Conservation (phyloP, 768 basidiomycete species). For the Collybia nuda region DNA sequence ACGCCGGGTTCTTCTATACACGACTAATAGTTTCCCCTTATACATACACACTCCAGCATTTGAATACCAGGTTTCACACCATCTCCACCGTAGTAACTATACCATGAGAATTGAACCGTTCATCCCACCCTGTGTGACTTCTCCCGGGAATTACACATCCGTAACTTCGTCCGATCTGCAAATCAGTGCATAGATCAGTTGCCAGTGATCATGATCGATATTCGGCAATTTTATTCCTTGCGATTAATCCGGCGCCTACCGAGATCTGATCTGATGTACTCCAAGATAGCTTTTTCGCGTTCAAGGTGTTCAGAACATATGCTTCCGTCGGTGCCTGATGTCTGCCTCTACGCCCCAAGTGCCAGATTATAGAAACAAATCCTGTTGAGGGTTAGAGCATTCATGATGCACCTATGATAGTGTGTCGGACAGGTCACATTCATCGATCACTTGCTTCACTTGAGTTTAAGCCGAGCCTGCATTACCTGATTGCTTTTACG, state of each 20-base stretch:
- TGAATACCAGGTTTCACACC: not conserved
- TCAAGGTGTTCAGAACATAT: slow-evolving; percentile 5
- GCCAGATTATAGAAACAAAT: no score
- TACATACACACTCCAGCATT: not conserved
- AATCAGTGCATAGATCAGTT: slow-evolving; percentile 20
- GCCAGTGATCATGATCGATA: slow-evolving; percentile 35
- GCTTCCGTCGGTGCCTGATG: slow-evolving; percentile 32
- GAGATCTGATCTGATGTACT: slow-evolving; percentile 18
- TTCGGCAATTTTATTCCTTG: slow-evolving; percentile 22
- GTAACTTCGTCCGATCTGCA: slow-evolving; percentile 21
- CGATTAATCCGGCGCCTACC: slow-evolving; percentile 16
- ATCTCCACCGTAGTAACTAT: slow-evolving; percentile 1
- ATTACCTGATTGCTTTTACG: not conserved
- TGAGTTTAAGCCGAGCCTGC: not conserved
- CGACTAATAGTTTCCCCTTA: not conserved
- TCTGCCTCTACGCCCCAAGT: not conserved
- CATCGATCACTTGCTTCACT: slow-evolving; percentile 3
- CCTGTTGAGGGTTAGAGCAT: not conserved
- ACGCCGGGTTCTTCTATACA: not conserved
- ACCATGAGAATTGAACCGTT: not conserved
- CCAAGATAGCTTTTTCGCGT: slow-evolving; percentile 1
- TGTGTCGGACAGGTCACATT: not conserved
- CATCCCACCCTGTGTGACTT: slow-evolving; percentile 2
- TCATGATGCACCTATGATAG: not conserved
- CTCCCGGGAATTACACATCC: slow-evolving; percentile 8